These are phyloP conservation scores for Teunomyces pallodes DNA, from an alignment of 805 yeast genomes.

Conservation along the genomic window DNA sequence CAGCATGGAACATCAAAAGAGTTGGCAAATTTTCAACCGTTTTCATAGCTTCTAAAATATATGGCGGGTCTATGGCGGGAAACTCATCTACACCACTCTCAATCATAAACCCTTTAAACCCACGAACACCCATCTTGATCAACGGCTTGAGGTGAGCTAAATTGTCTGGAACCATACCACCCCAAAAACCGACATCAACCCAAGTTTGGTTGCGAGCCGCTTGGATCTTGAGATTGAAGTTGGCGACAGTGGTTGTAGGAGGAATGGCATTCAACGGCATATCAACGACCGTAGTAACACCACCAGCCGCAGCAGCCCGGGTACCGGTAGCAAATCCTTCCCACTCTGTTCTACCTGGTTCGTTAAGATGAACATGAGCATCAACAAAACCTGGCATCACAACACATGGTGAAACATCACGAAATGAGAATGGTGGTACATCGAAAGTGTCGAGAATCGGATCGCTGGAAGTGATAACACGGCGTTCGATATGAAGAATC, in stretches of 20 bases:
- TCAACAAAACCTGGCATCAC: slow-evolving; percentile 91
- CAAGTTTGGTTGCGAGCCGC: slow-evolving; percentile 83
- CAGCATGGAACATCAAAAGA: slow-evolving; percentile 89
- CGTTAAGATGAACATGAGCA: slow-evolving; percentile 91
- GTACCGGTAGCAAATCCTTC: slow-evolving; percentile 98
- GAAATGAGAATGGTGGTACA: slow-evolving; percentile 39
- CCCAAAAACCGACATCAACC: slow-evolving; percentile 97
- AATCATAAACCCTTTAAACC: slow-evolving; percentile 89
- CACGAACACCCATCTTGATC: slow-evolving; percentile 83
- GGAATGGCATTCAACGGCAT: slow-evolving; percentile 97
- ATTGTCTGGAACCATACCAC: slow-evolving; percentile 86
- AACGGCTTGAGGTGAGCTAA: slow-evolving; percentile 67
- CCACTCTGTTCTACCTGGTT: slow-evolving; percentile 98
- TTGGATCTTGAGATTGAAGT: slow-evolving; percentile 67
- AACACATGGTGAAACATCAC: slow-evolving; percentile 59
- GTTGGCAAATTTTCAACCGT: slow-evolving; percentile 63
- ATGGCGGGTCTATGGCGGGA: slow-evolving; percentile 69
- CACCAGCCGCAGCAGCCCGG: slow-evolving; percentile 91
- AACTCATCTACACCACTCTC: slow-evolving; percentile 97
- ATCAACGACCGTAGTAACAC: slow-evolving; percentile 92
- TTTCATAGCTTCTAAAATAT: slow-evolving; percentile 67
- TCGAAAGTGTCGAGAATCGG: slow-evolving; percentile 41
- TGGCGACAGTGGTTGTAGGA: slow-evolving; percentile 83
- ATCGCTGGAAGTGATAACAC: slow-evolving; percentile 37
- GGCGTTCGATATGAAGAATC: slow-evolving; percentile 49